A percentile compares a stretch with the other conserved stretches of the same genome.
phyloP scores from a whole-genome alignment of 352 stramenopile genomes.

The Globisporangium cystogenes region DNA sequence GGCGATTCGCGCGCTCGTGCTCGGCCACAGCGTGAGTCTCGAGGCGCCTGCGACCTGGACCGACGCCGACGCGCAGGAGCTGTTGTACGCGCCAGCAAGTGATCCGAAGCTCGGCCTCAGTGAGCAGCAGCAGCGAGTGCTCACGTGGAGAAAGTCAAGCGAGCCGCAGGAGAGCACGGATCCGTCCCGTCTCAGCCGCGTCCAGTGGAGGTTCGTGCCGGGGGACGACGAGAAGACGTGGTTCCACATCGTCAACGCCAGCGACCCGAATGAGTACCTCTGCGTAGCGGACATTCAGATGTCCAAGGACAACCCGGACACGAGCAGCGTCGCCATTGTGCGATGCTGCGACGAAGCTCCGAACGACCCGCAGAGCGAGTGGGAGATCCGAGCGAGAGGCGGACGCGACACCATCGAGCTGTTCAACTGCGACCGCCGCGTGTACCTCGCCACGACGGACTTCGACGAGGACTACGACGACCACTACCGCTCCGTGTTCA shows the following conservation, averaged over 20 bases:
- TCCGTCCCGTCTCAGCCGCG: too few relatives aligned
- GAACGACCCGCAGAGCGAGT: background rate
- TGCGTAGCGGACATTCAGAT: slow-evolving; percentile 1
- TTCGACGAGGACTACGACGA: slow-evolving; percentile 2
- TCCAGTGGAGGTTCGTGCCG: slow-evolving; percentile 1
- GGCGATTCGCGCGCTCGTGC: slow-evolving; percentile 4
- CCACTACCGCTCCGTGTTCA: background rate
- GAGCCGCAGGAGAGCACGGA: background rate
- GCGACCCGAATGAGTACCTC: slow-evolving; percentile 4
- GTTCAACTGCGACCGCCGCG: background rate
- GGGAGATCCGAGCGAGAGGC: slow-evolving; percentile 1
- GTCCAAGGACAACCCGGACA: background rate
- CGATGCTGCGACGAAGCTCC: background rate
- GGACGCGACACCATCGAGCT: slow-evolving; percentile 4
- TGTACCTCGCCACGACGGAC: slow-evolving; percentile 5
- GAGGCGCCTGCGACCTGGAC: background rate
- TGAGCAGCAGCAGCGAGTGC: background rate
- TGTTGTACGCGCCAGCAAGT: slow-evolving; percentile 2
- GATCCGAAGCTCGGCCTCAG: slow-evolving; percentile 1
- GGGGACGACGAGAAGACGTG: slow-evolving; percentile 5
- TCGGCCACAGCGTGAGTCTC: slow-evolving; percentile 1
- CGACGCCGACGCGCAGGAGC: background rate
- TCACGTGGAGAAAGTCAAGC: slow-evolving; percentile 3
- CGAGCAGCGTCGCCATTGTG: slow-evolving; percentile 1
- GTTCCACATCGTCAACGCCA: slow-evolving; percentile 9